Conservation (phyloP, 441 rosid species). For the Viola pubescens region DNA sequence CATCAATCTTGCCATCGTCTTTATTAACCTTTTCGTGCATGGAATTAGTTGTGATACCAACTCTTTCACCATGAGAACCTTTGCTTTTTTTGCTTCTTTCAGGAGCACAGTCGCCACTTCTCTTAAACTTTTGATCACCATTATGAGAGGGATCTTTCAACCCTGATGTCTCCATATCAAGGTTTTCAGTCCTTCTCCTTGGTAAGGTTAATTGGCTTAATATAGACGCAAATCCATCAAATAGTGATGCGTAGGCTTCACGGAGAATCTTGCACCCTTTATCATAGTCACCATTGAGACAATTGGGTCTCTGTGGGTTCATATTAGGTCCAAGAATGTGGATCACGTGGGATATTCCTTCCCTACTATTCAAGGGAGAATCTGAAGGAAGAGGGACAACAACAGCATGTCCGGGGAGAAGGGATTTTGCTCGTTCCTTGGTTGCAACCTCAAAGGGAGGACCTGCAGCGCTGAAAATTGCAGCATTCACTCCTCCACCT, state of each 20-base stretch:
- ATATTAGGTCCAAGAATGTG: slow-evolving; percentile 97
- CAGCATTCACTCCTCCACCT: slow-evolving; percentile 91
- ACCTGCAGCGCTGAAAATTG: slow-evolving; percentile 77
- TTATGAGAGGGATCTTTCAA: slow-evolving; percentile 19
- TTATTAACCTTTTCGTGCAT: slow-evolving; percentile 18
- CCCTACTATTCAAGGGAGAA: slow-evolving; percentile 55
- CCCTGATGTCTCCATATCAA: slow-evolving; percentile 17
- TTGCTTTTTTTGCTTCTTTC: slow-evolving; percentile 53
- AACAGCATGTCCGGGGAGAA: slow-evolving; percentile 62
- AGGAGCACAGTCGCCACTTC: slow-evolving; percentile 26
- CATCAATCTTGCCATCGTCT: slow-evolving; percentile 24
- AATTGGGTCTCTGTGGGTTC: slow-evolving; percentile 83
- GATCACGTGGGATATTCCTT: slow-evolving; percentile 81
- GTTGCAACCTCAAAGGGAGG: slow-evolving; percentile 56
- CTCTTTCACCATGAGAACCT: slow-evolving; percentile 29
- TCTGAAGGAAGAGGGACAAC: slow-evolving; percentile 78
- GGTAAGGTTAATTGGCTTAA: slow-evolving; percentile 31
- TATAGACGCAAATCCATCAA: slow-evolving; percentile 58
- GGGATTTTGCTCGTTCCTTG: slow-evolving; percentile 44
- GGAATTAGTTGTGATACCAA: slow-evolving; percentile 17
- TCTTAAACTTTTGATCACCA: slow-evolving; percentile 36
- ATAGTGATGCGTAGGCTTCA: slow-evolving; percentile 71
- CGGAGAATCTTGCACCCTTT: slow-evolving; percentile 66
- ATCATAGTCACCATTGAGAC: slow-evolving; percentile 54
- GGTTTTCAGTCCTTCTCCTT: slow-evolving; percentile 21